Base-by-base conservation (phyloP, 805 yeast genomes). In the Yarrowia osloensis region DNA sequence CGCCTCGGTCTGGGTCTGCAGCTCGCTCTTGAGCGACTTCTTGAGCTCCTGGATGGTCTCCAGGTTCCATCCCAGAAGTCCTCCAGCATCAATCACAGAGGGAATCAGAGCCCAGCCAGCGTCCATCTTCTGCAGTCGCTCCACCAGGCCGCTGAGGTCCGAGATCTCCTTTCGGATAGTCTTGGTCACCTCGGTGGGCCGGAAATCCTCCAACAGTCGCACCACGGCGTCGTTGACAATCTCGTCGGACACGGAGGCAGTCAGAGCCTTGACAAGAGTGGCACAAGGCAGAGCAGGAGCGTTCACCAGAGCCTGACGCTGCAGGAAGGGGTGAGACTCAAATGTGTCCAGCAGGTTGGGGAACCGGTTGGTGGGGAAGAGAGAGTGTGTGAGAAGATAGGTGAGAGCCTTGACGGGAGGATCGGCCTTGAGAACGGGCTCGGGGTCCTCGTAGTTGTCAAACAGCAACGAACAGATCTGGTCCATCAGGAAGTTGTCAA, bases 341-440 rank as follows among this genome's bases (percentile, higher is more conserved):
- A 91, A 78, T 44, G 77, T 79, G 17, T 80, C 73, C 50, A 94
- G 77, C 52, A 93, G 75, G 1, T 86, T 86, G 4, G 78, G 76
- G 11, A 90, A 80, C 68, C 81, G 83, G 21, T 81, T 78, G 17
- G 80, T 76, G 11, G 98, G 97, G 77, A 88, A 92, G 21, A 91
- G 78, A 19, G 97, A 97, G 78, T 94, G 97, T 2, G 97, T 89
- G 69, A 94, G 80, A 37, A 93, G 80, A 73, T 90, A 93, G 0
- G 88, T 84, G 57, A 91, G 76, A 2, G 91, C 81, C 57, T 77
- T 77, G 72, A 87, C 86, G 63, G 95, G 82, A 74, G 77, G 69
- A 69, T 61, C 54, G 22, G 39, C 42, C 52, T 61, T 61, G 37
- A 57, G 49, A n/a, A 39, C 63, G 4, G 63, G 63, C 49, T 40